Evolutionary conservation across 768 basidiomycete genomes (phyloP).

Genomic region (Russula ochroleuca): DNA sequence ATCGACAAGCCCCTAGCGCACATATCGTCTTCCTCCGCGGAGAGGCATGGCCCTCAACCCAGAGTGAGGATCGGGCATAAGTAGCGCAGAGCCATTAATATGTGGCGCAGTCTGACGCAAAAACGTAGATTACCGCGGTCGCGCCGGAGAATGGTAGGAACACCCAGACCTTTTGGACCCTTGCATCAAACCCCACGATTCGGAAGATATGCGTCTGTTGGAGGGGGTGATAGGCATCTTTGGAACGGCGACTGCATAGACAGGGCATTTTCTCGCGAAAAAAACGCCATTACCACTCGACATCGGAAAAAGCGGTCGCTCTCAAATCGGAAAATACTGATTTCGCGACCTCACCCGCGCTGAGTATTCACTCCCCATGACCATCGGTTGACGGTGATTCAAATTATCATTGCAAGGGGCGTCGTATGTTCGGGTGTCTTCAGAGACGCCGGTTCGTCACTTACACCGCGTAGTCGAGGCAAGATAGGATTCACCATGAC

Average conservation of each 20-base stretch:
- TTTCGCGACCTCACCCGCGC: background rate
- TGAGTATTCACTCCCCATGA: background rate
- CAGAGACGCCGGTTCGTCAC: constrained; percentile 4
- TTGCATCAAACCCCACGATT: background rate
- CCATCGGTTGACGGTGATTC: background rate
- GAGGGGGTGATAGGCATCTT: background rate
- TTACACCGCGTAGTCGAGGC: constrained; percentile 2
- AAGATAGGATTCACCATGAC: constrained; percentile 2
- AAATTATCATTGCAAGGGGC: background rate
- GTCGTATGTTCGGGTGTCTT: background rate
- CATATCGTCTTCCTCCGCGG: background rate
- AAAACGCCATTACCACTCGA: background rate
- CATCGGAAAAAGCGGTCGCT: background rate
- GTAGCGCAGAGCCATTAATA: constrained; percentile 15
- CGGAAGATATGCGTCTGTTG: background rate
- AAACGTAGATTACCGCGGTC: constrained; percentile 6
- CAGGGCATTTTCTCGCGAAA: background rate
- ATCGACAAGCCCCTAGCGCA: background rate
- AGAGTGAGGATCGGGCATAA: background rate
- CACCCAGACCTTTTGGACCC: background rate
- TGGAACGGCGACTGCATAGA: background rate
- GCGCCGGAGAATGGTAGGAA: background rate
- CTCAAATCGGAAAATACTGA: background rate
- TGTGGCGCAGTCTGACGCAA: constrained; percentile 16
- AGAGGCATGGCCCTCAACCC: background rate